Conservation (phyloP, 352 stramenopile genomes). For the Globisporangium sylvaticum region DNA sequence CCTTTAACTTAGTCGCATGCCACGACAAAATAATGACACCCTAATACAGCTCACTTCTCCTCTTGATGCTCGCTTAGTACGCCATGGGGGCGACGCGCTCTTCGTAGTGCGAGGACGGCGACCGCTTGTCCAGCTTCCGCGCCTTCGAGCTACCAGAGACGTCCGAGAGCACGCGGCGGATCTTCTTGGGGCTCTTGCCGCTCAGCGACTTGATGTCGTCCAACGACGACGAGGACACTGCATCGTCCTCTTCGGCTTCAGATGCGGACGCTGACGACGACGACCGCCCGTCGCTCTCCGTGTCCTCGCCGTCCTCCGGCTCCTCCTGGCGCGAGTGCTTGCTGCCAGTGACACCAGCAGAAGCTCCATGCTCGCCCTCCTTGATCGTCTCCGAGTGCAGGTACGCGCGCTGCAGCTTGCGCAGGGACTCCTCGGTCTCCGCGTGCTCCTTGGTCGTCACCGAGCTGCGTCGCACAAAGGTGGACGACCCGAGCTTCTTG, state of each 20-base stretch:
- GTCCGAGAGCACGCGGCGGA: conserved; percentile 5
- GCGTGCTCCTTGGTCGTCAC: conserved; percentile 29
- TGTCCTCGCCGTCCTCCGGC: conserved; percentile 1
- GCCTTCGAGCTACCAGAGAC: not conserved
- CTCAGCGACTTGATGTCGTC: conserved; percentile 4
- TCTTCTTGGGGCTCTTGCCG: conserved; percentile 12
- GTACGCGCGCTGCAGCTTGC: conserved; percentile 33
- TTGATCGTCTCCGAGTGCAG: conserved; percentile 21
- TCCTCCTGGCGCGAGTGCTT: conserved; percentile 15
- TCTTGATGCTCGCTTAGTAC: conserved; percentile 1
- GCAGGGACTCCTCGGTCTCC: conserved; percentile 36
- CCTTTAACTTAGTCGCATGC: not conserved
- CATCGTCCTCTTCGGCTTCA: conserved; percentile 4
- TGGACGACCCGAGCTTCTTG: conserved; percentile 68
- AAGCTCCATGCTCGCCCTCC: not conserved
- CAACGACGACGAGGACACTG: not conserved
- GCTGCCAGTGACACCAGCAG: not conserved
- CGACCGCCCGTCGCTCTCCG: conserved; percentile 1
- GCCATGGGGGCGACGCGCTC: conserved; percentile 5
- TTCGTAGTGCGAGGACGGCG: not conserved
- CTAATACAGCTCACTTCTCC: not conserved
- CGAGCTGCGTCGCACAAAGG: conserved; percentile 41
- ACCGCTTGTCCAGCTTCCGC: not conserved
- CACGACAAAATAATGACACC: not conserved
- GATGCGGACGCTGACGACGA: not conserved